Base-by-base conservation (phyloP, 441 rosid species). In the Kokia cookei region DNA sequence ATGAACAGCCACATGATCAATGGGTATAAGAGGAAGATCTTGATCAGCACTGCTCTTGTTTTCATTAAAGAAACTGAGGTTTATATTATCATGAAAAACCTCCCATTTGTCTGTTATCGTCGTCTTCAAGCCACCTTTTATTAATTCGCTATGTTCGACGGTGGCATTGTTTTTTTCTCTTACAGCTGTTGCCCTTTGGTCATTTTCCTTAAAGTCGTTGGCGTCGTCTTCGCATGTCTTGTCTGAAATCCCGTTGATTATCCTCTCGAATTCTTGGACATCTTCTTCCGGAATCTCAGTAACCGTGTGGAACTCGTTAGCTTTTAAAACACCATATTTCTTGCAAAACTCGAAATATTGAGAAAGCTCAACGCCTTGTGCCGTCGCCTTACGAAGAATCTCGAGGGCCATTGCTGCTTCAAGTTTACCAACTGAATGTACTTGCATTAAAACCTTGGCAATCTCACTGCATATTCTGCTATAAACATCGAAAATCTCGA, bases 21-120 rank as follows among this genome's bases (percentile, higher is more conserved):
- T 51, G 37, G 60, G 13, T 45, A 47, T 0, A 32, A 80, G 74
- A 68, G 88, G 80, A 4, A 63, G 65, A 73, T 40, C 59, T 3
- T 61, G 17, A 29, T 14, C 11, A 32, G 71, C 69, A 77, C 72
- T 11, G 27, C 3, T 57, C 27, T 17, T 50, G 57, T 51, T 73
- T 50, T 2, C 75, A 29, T 50, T 9, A 29, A 11, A 65, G 62
- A 27, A 57, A 55, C 58, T 9, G 9, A 12, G 26, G 13, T 32
- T 61, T 54, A 53, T 17, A 32, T 88, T 85, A 10, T 92, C 95
- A 13, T 92, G 89, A 47, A 92, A 92, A 22, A 77, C 79, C 73
- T 84, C 93, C 97, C 97, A 92, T 81, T 86, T 81, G 1, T 90
- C 85, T 0, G 97, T 87, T 65, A 91, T 76, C 62, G 84, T 78